Percentiles rank a stretch among this genome's conserved stretches.
Evolutionary conservation across 139 green algal species (phyloP).

Genomic region (Closterium sp.): DNA sequence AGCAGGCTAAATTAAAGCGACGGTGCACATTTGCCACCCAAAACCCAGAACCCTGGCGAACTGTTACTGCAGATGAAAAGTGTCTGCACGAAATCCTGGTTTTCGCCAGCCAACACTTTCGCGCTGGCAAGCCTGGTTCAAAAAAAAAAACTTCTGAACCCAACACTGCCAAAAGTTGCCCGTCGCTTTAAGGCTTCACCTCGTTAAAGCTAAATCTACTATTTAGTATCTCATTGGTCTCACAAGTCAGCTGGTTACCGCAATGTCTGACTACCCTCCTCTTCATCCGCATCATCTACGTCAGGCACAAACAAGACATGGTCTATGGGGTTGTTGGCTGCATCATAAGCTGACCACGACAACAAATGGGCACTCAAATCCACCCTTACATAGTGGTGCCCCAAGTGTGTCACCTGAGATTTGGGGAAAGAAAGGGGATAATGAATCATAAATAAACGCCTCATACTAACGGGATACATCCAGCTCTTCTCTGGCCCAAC

Average conservation of each 20-base stretch:
- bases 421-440: background rate
- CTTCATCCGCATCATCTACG: background rate
- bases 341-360: conserved; percentile 27
- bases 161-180: too few relatives aligned
- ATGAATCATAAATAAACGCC: background rate
- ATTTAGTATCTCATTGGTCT: background rate
- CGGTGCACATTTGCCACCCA: too few relatives aligned
- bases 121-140: too few relatives aligned
- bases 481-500: background rate
- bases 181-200: too few relatives aligned
- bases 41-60: too few relatives aligned
- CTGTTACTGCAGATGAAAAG: too few relatives aligned
- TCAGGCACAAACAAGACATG: conserved; percentile 30
- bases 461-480: background rate
- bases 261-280: background rate
- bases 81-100: too few relatives aligned
- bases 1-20: too few relatives aligned
- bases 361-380: conserved; percentile 11
- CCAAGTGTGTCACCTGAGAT: background rate
- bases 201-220: too few relatives aligned
- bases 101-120: too few relatives aligned
- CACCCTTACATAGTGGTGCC: conserved; percentile 16
- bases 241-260: background rate
- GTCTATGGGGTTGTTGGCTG: conserved; percentile 27
- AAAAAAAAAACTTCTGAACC: too few relatives aligned